Percentiles rank a stretch among this genome's conserved stretches.
Conservation (phyloP, 768 basidiomycete genomes). For the Phylloporus sp. region DNA sequence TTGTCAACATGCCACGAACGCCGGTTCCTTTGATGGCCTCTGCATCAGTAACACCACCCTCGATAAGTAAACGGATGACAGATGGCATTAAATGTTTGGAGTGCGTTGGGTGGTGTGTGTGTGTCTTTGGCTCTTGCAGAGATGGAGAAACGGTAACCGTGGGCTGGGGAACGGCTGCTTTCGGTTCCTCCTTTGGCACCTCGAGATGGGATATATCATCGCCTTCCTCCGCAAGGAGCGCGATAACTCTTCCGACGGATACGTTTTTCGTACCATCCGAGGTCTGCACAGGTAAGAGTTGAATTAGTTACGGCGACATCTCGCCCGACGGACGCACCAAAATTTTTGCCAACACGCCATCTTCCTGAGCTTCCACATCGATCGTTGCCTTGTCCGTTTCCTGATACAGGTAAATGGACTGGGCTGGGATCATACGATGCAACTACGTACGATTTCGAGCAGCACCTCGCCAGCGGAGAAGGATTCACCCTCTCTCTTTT, state of each 20-base stretch:
- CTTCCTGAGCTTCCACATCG: constrained; percentile 98
- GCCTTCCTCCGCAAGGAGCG: constrained; percentile 91
- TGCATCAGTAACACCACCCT: constrained; percentile 51
- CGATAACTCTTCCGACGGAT: constrained; percentile 84
- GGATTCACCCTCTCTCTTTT: constrained; percentile 78
- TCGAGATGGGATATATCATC: constrained; percentile 90
- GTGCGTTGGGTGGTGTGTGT: constrained; percentile 39
- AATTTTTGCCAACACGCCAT: constrained; percentile 92
- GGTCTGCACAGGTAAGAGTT: constrained; percentile 38
- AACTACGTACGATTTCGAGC: constrained; percentile 74
- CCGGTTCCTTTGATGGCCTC: constrained; percentile 84
- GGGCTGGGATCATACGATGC: neutral
- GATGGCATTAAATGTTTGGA: constrained; percentile 85
- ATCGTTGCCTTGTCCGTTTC: constrained; percentile 96
- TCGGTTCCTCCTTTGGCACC: constrained; percentile 43
- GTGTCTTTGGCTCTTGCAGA: constrained; percentile 33
- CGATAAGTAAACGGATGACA: constrained; percentile 72
- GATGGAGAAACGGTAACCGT: constrained; percentile 21
- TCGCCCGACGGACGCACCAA: constrained; percentile 51
- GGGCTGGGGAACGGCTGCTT: constrained; percentile 16
- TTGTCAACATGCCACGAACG: constrained; percentile 89
- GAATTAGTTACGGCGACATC: neutral
- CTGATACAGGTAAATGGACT: constrained; percentile 36
- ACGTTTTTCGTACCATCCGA: constrained; percentile 81
- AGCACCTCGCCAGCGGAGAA: constrained; percentile 82